Evolutionary conservation across 345 rosid species (phyloP).

Genomic region (Hibiscus mutabilis): DNA sequence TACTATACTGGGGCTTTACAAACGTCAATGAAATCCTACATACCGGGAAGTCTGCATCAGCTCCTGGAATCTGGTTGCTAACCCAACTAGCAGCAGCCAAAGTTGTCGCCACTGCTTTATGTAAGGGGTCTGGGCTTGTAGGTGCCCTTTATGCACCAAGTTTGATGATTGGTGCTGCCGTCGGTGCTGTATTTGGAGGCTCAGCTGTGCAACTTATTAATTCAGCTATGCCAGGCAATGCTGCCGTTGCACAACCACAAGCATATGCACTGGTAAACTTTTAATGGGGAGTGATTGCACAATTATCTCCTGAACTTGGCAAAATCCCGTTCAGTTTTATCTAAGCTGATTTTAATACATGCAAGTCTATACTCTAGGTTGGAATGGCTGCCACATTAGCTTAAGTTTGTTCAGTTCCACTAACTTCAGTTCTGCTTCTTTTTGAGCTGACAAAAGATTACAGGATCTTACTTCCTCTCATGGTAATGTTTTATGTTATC

Average conservation of each 20-base stretch:
- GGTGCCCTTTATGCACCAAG: constrained; percentile 98
- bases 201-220: constrained; percentile 31
- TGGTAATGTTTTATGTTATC: constrained; percentile 46
- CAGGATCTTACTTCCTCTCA: constrained; percentile 94
- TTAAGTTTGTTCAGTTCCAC: constrained; percentile 95
- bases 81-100: constrained; percentile 90
- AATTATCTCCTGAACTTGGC: not conserved
- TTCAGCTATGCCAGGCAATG: constrained; percentile 73
- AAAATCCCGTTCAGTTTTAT: constrained; percentile 1
- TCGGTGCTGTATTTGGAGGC: constrained; percentile 98
- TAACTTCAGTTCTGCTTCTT: constrained; percentile 87
- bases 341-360: constrained; percentile 15
- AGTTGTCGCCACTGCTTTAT: constrained; percentile 90
- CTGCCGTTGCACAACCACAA: constrained; percentile 96
- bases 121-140: constrained; percentile 96
- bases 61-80: constrained; percentile 95
- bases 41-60: constrained; percentile 92
- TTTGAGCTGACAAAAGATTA: constrained; percentile 96
- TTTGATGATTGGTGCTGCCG: constrained; percentile 98
- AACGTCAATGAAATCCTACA: constrained; percentile 96
- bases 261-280: constrained; percentile 90
- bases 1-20: constrained; percentile 96
- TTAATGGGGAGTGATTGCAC: not conserved
- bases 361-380: constrained; percentile 47
- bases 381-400: constrained; percentile 99